phyloP scores from a whole-genome alignment of 2,329 filamentous ascomycete species.

The Cytospora schulzeri region DNA sequence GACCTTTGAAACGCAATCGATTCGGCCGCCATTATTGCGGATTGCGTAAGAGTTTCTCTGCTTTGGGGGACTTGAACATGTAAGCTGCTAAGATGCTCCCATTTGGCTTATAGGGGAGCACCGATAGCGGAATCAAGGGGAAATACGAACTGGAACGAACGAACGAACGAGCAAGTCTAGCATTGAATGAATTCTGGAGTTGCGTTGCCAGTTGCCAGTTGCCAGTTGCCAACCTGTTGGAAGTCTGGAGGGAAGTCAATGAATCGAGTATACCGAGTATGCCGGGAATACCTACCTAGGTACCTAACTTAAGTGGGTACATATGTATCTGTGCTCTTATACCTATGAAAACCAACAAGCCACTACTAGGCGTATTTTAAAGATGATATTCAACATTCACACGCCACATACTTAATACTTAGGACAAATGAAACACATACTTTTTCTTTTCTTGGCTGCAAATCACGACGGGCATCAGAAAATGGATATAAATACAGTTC shows the following conservation, averaged over 20 bases:
- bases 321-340: too few relatives aligned
- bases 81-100: neutral
- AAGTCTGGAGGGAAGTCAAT: neutral
- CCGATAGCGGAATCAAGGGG: conserved; percentile 25
- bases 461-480: conserved; percentile 19
- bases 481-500: conserved; percentile 23
- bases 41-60: neutral
- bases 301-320: too few relatives aligned
- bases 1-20: neutral
- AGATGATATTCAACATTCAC: too few relatives aligned
- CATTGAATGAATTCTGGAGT: neutral
- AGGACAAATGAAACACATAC: conserved; percentile 5
- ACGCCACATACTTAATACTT: neutral
- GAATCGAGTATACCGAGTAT: neutral
- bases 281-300: too few relatives aligned
- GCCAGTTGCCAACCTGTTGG: too few relatives aligned
- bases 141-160: too few relatives aligned
- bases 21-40: neutral
- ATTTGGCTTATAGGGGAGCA: neutral
- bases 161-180: neutral
- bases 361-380: too few relatives aligned
- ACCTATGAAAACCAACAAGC: neutral
- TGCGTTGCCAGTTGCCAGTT: too few relatives aligned
- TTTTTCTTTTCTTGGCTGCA: conserved; percentile 12
- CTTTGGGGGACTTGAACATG: too few relatives aligned